Evolutionary conservation across 176 grass and related monocot species (phyloP).

Genomic region (Pontederia crassipes): DNA sequence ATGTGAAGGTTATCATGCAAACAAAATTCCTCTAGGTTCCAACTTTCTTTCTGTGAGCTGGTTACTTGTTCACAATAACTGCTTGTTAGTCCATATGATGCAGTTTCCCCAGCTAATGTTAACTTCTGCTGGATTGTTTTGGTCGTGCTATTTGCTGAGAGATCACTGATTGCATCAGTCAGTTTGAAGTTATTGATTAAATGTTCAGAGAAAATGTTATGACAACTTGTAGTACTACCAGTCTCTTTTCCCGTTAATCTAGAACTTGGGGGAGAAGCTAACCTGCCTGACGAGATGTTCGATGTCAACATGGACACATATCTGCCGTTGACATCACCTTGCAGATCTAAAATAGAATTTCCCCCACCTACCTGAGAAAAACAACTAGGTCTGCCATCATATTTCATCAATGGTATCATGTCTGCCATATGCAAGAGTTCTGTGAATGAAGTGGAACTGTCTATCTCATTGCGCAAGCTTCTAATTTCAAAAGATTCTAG

Average conservation of each 20-base stretch:
- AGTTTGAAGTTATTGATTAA: slow-evolving; percentile 27
- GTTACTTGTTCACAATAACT: slow-evolving; percentile 23
- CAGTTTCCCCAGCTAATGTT: slow-evolving; percentile 8
- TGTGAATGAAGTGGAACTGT: slow-evolving; percentile 31
- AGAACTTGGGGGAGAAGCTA: neutral
- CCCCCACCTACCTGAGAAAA: slow-evolving; percentile 32
- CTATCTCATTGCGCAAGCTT: slow-evolving; percentile 23
- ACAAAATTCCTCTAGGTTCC: slow-evolving; percentile 14
- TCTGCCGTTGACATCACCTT: slow-evolving; percentile 18
- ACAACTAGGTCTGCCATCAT: slow-evolving; percentile 14
- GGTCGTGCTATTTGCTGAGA: slow-evolving; percentile 4
- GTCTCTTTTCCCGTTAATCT: slow-evolving; percentile 10
- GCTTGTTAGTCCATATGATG: slow-evolving; percentile 24
- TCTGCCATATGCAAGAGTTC: slow-evolving; percentile 38
- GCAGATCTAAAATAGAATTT: slow-evolving; percentile 10
- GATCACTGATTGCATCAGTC: slow-evolving; percentile 11
- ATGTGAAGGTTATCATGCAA: slow-evolving; percentile 11
- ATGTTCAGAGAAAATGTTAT: slow-evolving; percentile 13
- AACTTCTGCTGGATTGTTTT: slow-evolving; percentile 18
- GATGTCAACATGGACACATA: slow-evolving; percentile 21
- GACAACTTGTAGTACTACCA: slow-evolving; percentile 12
- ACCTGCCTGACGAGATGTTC: neutral
- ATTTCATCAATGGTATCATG: slow-evolving; percentile 24
- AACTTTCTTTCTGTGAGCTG: slow-evolving; percentile 21
- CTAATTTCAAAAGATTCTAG: slow-evolving; percentile 21